phyloP scores from a whole-genome alignment of 179 eudicot genomes.

The Nepenthes alata region DNA sequence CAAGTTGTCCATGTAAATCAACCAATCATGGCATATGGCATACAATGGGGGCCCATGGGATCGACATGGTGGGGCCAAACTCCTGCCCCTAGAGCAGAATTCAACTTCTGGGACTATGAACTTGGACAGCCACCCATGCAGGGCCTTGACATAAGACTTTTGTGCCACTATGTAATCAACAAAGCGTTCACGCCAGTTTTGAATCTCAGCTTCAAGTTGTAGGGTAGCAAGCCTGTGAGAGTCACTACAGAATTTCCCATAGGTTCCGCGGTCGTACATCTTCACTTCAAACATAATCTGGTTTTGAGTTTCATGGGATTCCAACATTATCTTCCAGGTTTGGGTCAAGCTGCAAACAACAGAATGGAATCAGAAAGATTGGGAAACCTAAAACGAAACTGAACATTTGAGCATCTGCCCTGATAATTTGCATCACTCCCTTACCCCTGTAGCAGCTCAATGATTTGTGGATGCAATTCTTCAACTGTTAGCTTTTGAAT shows the following conservation, averaged over 20 bases:
- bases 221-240: slow-evolving; percentile 70
- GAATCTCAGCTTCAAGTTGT: slow-evolving; percentile 68
- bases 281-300: slow-evolving; percentile 56
- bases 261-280: slow-evolving; percentile 53
- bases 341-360: slow-evolving; percentile 42
- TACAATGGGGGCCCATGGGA: slow-evolving; percentile 65
- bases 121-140: slow-evolving; percentile 60
- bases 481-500: slow-evolving; percentile 79
- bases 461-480: slow-evolving; percentile 79
- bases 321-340: slow-evolving; percentile 66
- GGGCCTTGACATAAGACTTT: slow-evolving; percentile 44
- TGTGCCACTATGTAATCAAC: slow-evolving; percentile 40
- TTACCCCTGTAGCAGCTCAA: slow-evolving; percentile 83
- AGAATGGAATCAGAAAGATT: slow-evolving; percentile 1
- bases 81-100: slow-evolving; percentile 37
- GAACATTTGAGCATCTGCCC: not conserved
- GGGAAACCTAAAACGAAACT: not conserved
- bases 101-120: slow-evolving; percentile 58
- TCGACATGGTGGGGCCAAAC: slow-evolving; percentile 23
- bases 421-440: slow-evolving; percentile 5
- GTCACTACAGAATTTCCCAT: slow-evolving; percentile 64
- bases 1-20: slow-evolving; percentile 45
- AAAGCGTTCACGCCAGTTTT: slow-evolving; percentile 65
- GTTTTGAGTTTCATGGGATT: slow-evolving; percentile 62
- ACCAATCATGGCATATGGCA: slow-evolving; percentile 57